These are phyloP conservation scores for Neostapfia colusana DNA, from an alignment of 176 grass and related monocot species.

Conservation along the genomic window DNA sequence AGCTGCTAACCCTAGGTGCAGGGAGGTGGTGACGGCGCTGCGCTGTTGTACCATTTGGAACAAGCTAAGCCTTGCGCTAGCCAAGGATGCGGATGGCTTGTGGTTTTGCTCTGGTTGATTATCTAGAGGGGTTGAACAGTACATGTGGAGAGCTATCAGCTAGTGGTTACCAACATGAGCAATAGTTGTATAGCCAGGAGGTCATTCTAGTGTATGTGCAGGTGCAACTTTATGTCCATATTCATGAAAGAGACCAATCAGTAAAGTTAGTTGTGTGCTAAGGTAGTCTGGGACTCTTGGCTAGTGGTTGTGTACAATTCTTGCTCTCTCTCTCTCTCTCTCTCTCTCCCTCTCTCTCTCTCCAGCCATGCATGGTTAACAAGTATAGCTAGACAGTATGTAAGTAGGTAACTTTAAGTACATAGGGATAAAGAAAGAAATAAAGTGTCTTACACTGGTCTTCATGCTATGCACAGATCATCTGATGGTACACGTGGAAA, in stretches of 20 bases:
- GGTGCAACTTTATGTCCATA: slow-evolving; percentile 60
- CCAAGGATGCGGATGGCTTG: not conserved
- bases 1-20: slow-evolving; percentile 47
- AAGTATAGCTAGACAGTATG: slow-evolving; percentile 32
- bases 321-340: not conserved
- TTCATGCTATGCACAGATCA: slow-evolving; percentile 34
- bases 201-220: slow-evolving; percentile 41
- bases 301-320: slow-evolving; percentile 43
- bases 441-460: slow-evolving; percentile 31
- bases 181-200: slow-evolving; percentile 20
- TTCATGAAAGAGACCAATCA: slow-evolving; percentile 62
- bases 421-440: slow-evolving; percentile 30
- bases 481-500: slow-evolving; percentile 7
- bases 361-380: slow-evolving; percentile 24
- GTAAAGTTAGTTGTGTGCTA: slow-evolving; percentile 50
- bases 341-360: not conserved
- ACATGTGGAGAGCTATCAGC: not conserved
- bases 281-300: slow-evolving; percentile 31
- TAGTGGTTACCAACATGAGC: slow-evolving; percentile 30
- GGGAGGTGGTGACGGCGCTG: slow-evolving; percentile 9
- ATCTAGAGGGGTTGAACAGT: slow-evolving; percentile 6
- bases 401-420: slow-evolving; percentile 41
- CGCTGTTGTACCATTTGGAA: slow-evolving; percentile 28
- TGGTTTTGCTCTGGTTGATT: slow-evolving; percentile 31
- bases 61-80: slow-evolving; percentile 10